Conservation (phyloP, 768 basidiomycete species). For the Sporobolomyces pararoseus region DNA sequence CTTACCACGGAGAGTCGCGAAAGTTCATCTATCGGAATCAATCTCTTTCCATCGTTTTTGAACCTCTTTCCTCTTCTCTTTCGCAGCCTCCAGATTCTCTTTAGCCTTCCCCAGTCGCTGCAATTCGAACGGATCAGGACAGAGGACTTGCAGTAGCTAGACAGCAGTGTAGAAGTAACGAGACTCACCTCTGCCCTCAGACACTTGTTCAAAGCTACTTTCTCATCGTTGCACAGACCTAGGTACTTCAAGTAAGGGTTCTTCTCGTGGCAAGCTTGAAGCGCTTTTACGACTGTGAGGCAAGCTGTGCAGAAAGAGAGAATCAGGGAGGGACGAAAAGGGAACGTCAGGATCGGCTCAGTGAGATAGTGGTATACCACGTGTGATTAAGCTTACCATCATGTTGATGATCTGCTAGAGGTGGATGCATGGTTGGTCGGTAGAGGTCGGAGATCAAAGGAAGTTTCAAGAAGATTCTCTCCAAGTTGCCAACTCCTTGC, state of each 20-base stretch:
- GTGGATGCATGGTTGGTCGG: conserved; percentile 28
- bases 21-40: conserved; percentile 13
- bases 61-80: conserved; percentile 21
- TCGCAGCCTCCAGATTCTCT: conserved; percentile 4
- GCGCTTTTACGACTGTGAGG: conserved; percentile 25
- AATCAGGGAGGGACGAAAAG: neutral
- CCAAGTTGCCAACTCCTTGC: neutral
- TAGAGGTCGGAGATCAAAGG: neutral
- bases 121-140: neutral
- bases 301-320: conserved; percentile 14
- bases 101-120: conserved; percentile 7
- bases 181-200: conserved; percentile 23
- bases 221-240: conserved; percentile 35
- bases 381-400: conserved; percentile 17
- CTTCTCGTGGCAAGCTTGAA: conserved; percentile 35
- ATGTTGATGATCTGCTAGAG: conserved; percentile 37
- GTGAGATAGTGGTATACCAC: too few species aligned
- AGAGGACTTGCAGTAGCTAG: too few species aligned
- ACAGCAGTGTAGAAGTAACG: neutral
- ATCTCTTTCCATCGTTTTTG: conserved; percentile 31
- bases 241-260: conserved; percentile 30
- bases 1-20: too few species aligned
- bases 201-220: conserved; percentile 35
- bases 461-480: too few species aligned
- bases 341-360: neutral